A percentile compares a stretch with the other conserved stretches of the same genome.
Conservation (phyloP, 2,329 filamentous ascomycete species). For the Ophiostoma piceae region DNA sequence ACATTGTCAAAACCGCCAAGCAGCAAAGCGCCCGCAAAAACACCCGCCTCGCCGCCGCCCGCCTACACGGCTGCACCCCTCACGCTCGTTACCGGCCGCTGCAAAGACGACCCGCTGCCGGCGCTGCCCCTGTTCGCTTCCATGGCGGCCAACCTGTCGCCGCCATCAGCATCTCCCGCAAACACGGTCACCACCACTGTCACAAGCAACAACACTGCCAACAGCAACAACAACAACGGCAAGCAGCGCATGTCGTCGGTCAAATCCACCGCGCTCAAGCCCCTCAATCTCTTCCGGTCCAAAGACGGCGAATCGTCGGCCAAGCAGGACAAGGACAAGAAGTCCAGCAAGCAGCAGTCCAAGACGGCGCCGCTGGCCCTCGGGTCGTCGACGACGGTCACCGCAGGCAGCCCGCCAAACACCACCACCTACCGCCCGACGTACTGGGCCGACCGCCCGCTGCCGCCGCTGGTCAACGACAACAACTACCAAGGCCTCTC, state of each 20-base stretch:
- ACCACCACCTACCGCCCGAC: background rate
- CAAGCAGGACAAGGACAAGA: background rate
- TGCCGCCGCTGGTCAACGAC: slow-evolving; percentile 17
- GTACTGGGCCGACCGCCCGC: slow-evolving; percentile 20
- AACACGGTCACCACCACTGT: background rate
- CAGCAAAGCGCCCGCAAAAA: background rate
- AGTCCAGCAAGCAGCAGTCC: background rate
- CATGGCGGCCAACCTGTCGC: background rate
- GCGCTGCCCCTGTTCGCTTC: slow-evolving; percentile 11
- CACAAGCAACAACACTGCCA: no score
- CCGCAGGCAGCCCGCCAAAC: background rate
- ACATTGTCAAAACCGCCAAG: background rate
- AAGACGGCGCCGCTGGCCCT: background rate
- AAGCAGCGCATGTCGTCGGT: background rate
- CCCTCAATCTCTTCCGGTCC: background rate
- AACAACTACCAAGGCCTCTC: background rate
- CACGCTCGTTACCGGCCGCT: background rate
- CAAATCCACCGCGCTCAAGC: background rate
- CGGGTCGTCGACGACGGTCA: background rate
- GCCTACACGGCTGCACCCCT: background rate
- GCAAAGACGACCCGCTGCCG: slow-evolving; percentile 16
- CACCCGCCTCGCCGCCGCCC: background rate
- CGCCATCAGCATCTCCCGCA: background rate
- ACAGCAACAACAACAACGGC: background rate
- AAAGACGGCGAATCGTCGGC: background rate